phyloP scores from a whole-genome alignment of 148 eudicot genomes.

The Camellia sinensis region DNA sequence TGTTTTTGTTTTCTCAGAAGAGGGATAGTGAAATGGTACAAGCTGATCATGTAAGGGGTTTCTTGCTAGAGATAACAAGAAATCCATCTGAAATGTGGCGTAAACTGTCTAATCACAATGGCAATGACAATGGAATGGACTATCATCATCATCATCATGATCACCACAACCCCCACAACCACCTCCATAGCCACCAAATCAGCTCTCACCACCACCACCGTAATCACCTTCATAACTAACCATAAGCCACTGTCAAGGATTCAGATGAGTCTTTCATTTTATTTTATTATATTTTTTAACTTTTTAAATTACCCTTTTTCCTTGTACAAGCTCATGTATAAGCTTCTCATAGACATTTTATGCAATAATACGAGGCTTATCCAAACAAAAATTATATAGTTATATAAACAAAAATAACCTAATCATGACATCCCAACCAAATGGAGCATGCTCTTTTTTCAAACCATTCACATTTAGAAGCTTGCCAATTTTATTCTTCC shows the following conservation, averaged over 20 bases:
- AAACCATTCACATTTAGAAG: slow-evolving; percentile 87
- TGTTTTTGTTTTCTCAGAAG: slow-evolving; percentile 31
- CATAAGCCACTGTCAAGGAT: too few species aligned
- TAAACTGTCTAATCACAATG: neutral
- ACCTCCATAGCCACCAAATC: too few species aligned
- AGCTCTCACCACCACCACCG: too few species aligned
- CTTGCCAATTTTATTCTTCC: slow-evolving; percentile 94
- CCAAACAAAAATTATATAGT: too few species aligned
- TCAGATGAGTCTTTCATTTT: too few species aligned
- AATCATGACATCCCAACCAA: slow-evolving; percentile 49
- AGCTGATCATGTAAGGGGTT: slow-evolving; percentile 77
- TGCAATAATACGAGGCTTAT: too few species aligned
- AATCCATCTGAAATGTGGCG: slow-evolving; percentile 52
- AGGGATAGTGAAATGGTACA: slow-evolving; percentile 67
- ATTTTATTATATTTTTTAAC: too few species aligned
- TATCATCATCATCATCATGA: slow-evolving; percentile 24
- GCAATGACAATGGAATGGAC: slow-evolving; percentile 12
- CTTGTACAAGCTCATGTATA: too few species aligned
- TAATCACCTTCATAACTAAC: too few species aligned
- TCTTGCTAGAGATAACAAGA: slow-evolving; percentile 69
- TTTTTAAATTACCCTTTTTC: too few species aligned
- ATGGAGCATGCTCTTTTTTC: slow-evolving; percentile 90
- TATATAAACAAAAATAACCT: too few species aligned
- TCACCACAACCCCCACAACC: neutral
- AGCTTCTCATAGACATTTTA: too few species aligned